Percentiles rank a stretch among this genome's conserved stretches.
phyloP scores from a whole-genome alignment of 768 basidiomycete species.

The Kwoniella sp. region DNA sequence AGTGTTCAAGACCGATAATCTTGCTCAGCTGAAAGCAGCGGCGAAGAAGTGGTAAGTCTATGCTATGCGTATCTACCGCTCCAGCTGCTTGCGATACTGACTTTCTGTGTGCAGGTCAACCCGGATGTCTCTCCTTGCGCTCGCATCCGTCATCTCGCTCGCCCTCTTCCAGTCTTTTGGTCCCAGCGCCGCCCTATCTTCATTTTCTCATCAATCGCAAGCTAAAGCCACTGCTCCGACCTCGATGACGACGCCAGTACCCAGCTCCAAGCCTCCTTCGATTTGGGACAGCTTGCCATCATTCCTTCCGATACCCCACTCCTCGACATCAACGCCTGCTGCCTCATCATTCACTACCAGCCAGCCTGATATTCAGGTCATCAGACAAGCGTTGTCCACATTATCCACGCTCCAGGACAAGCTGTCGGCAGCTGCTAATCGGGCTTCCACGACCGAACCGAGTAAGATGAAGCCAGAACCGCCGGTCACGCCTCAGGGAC shows the following conservation, averaged over 20 bases:
- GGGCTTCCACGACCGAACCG: neutral
- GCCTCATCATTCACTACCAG: neutral
- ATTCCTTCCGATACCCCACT: neutral
- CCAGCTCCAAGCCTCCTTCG: conserved; percentile 2
- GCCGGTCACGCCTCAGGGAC: neutral
- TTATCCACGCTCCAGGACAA: conserved; percentile 14
- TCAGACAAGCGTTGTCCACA: conserved; percentile 23
- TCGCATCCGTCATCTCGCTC: conserved; percentile 21
- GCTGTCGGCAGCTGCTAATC: conserved; percentile 11
- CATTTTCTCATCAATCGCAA: neutral
- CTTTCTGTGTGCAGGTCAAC: conserved; percentile 4
- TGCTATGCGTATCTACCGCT: too few relatives aligned
- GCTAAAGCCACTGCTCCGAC: neutral
- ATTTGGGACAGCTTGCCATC: conserved; percentile 21
- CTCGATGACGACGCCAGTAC: neutral
- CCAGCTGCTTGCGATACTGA: too few relatives aligned
- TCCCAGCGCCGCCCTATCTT: conserved; percentile 4
- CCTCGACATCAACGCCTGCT: neutral
- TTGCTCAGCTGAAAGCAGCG: conserved; percentile 2
- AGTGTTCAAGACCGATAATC: neutral
- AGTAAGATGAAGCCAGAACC: neutral
- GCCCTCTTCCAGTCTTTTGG: conserved; percentile 20
- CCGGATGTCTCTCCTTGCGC: conserved; percentile 20
- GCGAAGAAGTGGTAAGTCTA: conserved; percentile 22
- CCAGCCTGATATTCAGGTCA: conserved; percentile 19